These are phyloP conservation scores for Melastoma malabathricum DNA, from an alignment of 345 rosid species.

Conservation along the genomic window DNA sequence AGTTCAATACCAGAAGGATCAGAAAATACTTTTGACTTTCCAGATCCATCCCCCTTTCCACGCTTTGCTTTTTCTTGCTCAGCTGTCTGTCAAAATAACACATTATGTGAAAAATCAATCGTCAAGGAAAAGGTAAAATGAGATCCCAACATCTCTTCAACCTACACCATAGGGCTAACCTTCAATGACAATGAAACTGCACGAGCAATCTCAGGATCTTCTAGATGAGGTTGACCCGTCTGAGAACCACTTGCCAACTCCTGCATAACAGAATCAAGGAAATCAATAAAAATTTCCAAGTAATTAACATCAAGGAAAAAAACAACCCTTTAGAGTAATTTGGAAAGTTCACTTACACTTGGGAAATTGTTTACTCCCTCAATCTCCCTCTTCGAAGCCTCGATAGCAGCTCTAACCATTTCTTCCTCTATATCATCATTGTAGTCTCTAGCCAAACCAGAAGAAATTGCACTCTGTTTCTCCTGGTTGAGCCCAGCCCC, in stretches of 20 bases:
- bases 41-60: constrained; percentile 26
- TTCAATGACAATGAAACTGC: constrained; percentile 60
- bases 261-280: background rate
- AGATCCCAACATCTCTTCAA: too few relatives aligned
- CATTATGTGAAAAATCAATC: too few relatives aligned
- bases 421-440: constrained; percentile 89
- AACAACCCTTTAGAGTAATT: background rate
- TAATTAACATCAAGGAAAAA: background rate
- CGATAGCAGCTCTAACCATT: constrained; percentile 96
- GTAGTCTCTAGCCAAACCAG: constrained; percentile 31
- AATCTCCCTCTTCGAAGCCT: constrained; percentile 80
- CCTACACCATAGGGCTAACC: constrained; percentile 14
- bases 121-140: too few relatives aligned
- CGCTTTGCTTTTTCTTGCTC: constrained; percentile 52
- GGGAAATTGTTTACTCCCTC: constrained; percentile 26
- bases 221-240: constrained; percentile 25
- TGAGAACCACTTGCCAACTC: constrained; percentile 14
- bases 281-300: background rate
- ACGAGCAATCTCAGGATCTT: constrained; percentile 53
- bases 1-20: constrained; percentile 27
- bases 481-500: constrained; percentile 12
- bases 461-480: constrained; percentile 30
- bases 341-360: background rate
- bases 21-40: constrained; percentile 30
- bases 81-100: constrained; percentile 35